Evolutionary conservation across 371 early-diverging fungal species (phyloP).

Genomic region (Lichtheimia ramosa): DNA sequence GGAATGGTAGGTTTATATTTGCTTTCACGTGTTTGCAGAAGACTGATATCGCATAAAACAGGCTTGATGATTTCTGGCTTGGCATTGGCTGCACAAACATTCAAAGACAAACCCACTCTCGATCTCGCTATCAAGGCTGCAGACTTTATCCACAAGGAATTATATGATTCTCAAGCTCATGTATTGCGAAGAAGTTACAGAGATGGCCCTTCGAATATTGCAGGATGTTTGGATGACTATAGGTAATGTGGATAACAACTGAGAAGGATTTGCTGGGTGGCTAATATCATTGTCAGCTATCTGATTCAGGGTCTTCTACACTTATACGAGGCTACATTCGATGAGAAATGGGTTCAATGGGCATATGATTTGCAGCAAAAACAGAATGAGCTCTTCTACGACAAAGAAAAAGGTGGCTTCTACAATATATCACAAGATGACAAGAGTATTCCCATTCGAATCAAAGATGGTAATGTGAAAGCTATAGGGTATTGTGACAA

Average conservation of each 20-base stretch:
- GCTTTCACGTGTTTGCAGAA: neutral
- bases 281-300: slow-evolving; percentile 13
- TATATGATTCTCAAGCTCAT: slow-evolving; percentile 37
- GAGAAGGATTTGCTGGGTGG: neutral
- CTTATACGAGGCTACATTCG: slow-evolving; percentile 56
- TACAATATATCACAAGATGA: slow-evolving; percentile 48
- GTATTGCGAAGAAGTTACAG: slow-evolving; percentile 48
- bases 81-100: slow-evolving; percentile 44
- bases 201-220: slow-evolving; percentile 47
- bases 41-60: neutral
- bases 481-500: neutral
- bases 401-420: slow-evolving; percentile 51
- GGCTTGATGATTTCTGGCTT: slow-evolving; percentile 61
- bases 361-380: slow-evolving; percentile 55
- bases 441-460: slow-evolving; percentile 45
- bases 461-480: slow-evolving; percentile 56
- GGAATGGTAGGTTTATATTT: slow-evolving; percentile 39
- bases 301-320: slow-evolving; percentile 55
- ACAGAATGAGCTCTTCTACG: slow-evolving; percentile 62
- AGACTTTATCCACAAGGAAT: slow-evolving; percentile 43
- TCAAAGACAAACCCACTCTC: slow-evolving; percentile 31
- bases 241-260: slow-evolving; percentile 27
- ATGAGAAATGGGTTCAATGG: slow-evolving; percentile 62
- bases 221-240: slow-evolving; percentile 67
- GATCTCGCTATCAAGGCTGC: slow-evolving; percentile 50